Evolutionary conservation across 2,329 filamentous ascomycete genomes (phyloP), one percentile per base, ranked within the genome.

Genomic region (Zasmidium citrigriseum): DNA sequence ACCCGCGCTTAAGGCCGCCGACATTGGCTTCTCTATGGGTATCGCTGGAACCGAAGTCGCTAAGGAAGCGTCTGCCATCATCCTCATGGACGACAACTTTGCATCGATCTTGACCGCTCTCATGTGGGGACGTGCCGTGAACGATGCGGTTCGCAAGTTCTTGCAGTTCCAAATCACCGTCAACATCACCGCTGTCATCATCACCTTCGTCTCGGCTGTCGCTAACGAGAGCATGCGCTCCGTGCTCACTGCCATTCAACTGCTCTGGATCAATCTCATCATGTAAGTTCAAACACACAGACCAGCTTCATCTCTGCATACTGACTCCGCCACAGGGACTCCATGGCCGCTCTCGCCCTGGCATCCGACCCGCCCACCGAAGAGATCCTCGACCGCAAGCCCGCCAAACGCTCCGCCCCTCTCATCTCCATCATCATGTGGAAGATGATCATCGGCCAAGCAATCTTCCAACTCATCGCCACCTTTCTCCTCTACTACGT

Each of bases 391-490:
- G 80, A 96, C 67, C 86, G 92, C 58, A 91, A 90, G 74, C 90
- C 90, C 1, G 85, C 90, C 54, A 83, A 86, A 3, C 92, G 91
- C 69, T 87, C 84, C 25, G 87, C 88, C 5, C 82, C 88, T 1
- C 79, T 93, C 9, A 93, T 98, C 66, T 96, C 91, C 1, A 80
- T 89, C 34, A 93, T 89, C 18, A 98, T 98, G 93, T 96, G 93
- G 93, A 98, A 98, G 81, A 98, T 98, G 93, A 97, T 98, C 62
- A 83, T 96, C 49, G 93, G 93, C 2, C 92, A 98, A 74, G 86
- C 92, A 1, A 82, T 96, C 57, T 97, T 95, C 75, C 93, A 98
- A 74, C 85, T 98, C 0, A 80, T 81, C 4, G 85, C 87, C 21
- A 89, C 92, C 0, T 89, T 97, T 65, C 81, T 93, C 61, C 82